A percentile compares a stretch with the other conserved stretches of the same genome.
phyloP scores from a whole-genome alignment of 805 yeast species.

The Saccharomycopsis vini region DNA sequence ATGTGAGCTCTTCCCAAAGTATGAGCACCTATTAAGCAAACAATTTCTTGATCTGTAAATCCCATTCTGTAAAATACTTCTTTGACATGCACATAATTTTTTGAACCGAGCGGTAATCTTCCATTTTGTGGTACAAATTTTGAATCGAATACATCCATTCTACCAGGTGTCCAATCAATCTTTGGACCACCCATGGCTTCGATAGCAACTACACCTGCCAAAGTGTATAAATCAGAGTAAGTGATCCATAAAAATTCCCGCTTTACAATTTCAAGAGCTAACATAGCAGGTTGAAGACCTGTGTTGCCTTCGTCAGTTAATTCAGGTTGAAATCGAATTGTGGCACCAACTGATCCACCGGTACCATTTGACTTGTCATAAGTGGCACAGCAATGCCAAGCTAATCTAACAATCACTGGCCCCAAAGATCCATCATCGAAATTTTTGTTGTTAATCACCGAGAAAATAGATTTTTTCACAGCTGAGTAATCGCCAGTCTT shows the following conservation, averaged over 20 bases:
- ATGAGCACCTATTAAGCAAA: conserved; percentile 40
- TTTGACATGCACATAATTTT: conserved; percentile 37
- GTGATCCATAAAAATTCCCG: conserved; percentile 37
- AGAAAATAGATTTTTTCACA: conserved; percentile 29
- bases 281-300: conserved; percentile 37
- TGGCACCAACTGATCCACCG: conserved; percentile 33
- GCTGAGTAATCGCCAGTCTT: conserved; percentile 25
- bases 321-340: conserved; percentile 35
- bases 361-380: conserved; percentile 29
- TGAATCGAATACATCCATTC: conserved; percentile 32
- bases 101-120: conserved; percentile 42
- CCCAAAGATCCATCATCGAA: conserved; percentile 32
- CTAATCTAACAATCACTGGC: conserved; percentile 37
- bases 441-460: conserved; percentile 19
- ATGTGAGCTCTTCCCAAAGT: conserved; percentile 42
- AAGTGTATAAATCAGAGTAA: conserved; percentile 44
- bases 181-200: conserved; percentile 43
- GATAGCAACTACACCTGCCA: conserved; percentile 42
- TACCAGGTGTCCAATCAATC: conserved; percentile 42
- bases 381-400: conserved; percentile 46
- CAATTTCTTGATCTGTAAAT: conserved; percentile 38
- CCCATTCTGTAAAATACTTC: conserved; percentile 39
- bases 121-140: conserved; percentile 36
- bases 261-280: conserved; percentile 33
- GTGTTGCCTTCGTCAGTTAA: conserved; percentile 41